Conservation (phyloP, 192 early-diverging fungal genomes). For the Backusella liffmaniae region DNA sequence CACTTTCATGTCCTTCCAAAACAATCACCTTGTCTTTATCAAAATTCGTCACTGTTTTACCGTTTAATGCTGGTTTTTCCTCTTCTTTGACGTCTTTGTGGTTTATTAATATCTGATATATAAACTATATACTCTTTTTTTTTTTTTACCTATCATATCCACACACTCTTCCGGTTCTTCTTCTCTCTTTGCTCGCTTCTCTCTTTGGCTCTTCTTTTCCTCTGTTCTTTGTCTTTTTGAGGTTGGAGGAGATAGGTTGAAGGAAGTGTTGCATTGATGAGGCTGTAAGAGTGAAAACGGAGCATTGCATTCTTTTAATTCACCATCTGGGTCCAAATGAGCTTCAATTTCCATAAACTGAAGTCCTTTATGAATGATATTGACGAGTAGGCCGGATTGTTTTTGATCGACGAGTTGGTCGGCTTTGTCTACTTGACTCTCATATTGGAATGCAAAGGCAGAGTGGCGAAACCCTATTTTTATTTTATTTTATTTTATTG, state of each 20-base stretch:
- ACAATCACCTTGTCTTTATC: conserved; percentile 50
- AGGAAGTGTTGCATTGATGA: conserved; percentile 59
- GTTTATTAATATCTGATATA: neutral
- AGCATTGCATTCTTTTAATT: conserved; percentile 65
- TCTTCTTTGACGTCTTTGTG: neutral
- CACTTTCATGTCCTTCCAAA: conserved; percentile 64
- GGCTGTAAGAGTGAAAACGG: conserved; percentile 67
- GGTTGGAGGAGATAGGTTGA: conserved; percentile 22
- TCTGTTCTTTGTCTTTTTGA: conserved; percentile 2
- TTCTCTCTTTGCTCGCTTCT: conserved; percentile 44
- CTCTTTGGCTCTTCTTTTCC: conserved; percentile 42
- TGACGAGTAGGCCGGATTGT: conserved; percentile 80
- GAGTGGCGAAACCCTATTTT: conserved; percentile 80
- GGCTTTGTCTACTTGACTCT: conserved; percentile 71
- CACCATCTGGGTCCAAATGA: conserved; percentile 85
- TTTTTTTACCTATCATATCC: neutral
- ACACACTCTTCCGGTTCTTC: neutral
- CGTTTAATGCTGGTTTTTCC: neutral
- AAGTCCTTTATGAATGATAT: conserved; percentile 87
- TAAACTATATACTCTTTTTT: neutral
- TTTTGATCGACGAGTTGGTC: conserved; percentile 62
- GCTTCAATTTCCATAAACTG: conserved; percentile 89
- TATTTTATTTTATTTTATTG: neutral
- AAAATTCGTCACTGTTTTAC: conserved; percentile 32
- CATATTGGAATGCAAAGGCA: conserved; percentile 82